Conservation (phyloP, 108 stramenopile genomes). For the Chaetoceros muelleri region DNA sequence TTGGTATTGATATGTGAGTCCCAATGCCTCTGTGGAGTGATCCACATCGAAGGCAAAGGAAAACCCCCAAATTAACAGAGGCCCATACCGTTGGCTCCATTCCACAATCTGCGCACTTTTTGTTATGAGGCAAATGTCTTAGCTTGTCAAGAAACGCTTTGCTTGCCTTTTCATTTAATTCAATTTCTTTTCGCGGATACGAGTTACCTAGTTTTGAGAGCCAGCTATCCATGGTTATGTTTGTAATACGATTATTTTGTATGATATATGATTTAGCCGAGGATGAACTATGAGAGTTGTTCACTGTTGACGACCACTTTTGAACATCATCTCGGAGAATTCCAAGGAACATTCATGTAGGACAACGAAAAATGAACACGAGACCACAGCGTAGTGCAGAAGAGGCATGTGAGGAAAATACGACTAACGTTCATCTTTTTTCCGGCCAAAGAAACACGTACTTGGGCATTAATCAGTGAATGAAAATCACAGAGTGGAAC, state of each 20-base stretch:
- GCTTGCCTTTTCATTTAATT: conserved; percentile 9
- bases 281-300: too few relatives aligned
- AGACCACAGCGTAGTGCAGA: too few relatives aligned
- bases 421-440: too few relatives aligned
- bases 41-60: conserved; percentile 65
- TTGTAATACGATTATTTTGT: neutral
- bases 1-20: conserved; percentile 58
- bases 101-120: conserved; percentile 28
- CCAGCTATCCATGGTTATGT: conserved; percentile 9
- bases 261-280: neutral
- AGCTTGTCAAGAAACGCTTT: conserved; percentile 12
- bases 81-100: conserved; percentile 20
- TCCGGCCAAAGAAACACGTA: too few relatives aligned
- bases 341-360: too few relatives aligned
- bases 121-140: conserved; percentile 17
- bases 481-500: too few relatives aligned
- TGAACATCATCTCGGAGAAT: too few relatives aligned
- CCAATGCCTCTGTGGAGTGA: conserved; percentile 69
- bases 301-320: too few relatives aligned
- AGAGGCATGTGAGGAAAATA: too few relatives aligned
- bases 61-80: conserved; percentile 43
- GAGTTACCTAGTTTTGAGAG: conserved; percentile 22
- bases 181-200: conserved; percentile 15
- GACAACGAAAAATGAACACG: too few relatives aligned
- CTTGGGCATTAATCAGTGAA: too few relatives aligned